phyloP scores from a whole-genome alignment of 129 eudicot species.

The Saposhnikovia divaricata region DNA sequence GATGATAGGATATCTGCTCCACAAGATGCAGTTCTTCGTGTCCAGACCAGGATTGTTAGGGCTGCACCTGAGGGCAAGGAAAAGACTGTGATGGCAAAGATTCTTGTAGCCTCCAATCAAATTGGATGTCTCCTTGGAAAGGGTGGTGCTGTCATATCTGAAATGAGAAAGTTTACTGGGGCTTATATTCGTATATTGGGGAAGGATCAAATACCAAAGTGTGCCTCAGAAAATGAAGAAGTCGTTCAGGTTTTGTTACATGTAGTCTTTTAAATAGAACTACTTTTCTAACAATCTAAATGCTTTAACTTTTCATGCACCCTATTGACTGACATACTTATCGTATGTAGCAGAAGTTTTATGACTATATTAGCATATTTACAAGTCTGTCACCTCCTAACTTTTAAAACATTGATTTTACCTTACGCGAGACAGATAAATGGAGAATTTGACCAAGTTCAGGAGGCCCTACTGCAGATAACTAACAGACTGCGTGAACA shows the following conservation, averaged over 20 bases:
- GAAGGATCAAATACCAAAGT: constrained; percentile 71
- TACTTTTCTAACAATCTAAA: background rate
- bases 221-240: constrained; percentile 80
- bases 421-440: constrained; percentile 41
- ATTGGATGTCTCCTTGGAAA: constrained; percentile 97
- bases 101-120: constrained; percentile 81
- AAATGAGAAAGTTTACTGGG: constrained; percentile 86
- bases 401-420: background rate
- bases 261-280: too few species aligned
- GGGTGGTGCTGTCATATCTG: constrained; percentile 81
- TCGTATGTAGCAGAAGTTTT: background rate
- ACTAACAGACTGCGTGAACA: constrained; percentile 64
- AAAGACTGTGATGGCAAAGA: constrained; percentile 42
- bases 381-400: background rate
- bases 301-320: background rate
- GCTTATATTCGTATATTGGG: constrained; percentile 83
- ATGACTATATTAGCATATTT: background rate
- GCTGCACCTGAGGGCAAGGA: constrained; percentile 73
- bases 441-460: constrained; percentile 72
- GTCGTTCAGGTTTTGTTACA: constrained; percentile 61
- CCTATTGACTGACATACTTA: background rate
- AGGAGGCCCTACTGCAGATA: constrained; percentile 87
- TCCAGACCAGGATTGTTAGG: constrained; percentile 69
- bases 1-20: constrained; percentile 76
- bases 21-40: constrained; percentile 92